These are phyloP conservation scores for Artemisia tridentata DNA, from an alignment of 129 eudicot genomes.

Conservation along the genomic window DNA sequence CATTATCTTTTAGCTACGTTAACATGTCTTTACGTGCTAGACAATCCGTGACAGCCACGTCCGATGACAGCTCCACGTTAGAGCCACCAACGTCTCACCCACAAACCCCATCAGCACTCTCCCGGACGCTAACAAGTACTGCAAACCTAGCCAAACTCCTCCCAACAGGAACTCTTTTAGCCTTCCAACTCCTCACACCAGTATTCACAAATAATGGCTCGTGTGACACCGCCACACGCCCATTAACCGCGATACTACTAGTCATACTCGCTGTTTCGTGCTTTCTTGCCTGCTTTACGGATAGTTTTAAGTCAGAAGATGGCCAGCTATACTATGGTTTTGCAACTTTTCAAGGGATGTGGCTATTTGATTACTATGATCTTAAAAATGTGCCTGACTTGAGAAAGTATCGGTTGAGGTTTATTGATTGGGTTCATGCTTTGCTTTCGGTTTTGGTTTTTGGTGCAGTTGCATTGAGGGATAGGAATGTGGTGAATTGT, in stretches of 20 bases:
- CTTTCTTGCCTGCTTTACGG: conserved; percentile 72
- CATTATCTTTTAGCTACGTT: neutral
- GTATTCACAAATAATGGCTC: conserved; percentile 70
- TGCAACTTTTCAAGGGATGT: conserved; percentile 59
- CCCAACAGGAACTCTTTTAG: conserved; percentile 76
- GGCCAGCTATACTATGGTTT: conserved; percentile 62
- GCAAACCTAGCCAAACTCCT: conserved; percentile 76
- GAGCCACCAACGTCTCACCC: conserved; percentile 12
- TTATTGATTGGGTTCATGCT: conserved; percentile 60
- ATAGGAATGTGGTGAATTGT: conserved; percentile 58
- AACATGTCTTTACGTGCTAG: conserved; percentile 35
- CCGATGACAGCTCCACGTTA: neutral
- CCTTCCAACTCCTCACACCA: conserved; percentile 70
- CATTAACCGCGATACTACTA: conserved; percentile 51
- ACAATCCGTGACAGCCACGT: conserved; percentile 12
- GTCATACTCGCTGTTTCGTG: conserved; percentile 48
- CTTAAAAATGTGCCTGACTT: conserved; percentile 35
- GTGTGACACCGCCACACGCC: conserved; percentile 58
- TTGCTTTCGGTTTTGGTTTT: conserved; percentile 58
- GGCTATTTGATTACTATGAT: conserved; percentile 47
- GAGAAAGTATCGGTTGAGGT: conserved; percentile 42
- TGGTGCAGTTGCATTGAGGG: conserved; percentile 52
- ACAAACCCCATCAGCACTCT: conserved; percentile 26
- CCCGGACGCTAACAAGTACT: conserved; percentile 53
- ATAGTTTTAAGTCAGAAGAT: conserved; percentile 50